Evolutionary conservation across 106 monocot genomes (phyloP), one percentile per base, ranked within the genome.

Genomic region (Dendrobium huoshanense): DNA sequence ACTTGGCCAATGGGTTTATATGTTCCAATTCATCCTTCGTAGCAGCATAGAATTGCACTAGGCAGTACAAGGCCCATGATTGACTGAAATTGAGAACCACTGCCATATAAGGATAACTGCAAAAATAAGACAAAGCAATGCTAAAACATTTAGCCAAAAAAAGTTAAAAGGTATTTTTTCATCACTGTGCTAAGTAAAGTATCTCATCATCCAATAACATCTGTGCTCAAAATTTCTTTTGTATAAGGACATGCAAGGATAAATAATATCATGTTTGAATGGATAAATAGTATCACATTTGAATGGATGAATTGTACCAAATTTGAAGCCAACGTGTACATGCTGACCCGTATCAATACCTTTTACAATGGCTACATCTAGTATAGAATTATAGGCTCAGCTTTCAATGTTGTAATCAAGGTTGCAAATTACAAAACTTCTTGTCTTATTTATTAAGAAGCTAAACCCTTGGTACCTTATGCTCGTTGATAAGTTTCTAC

Each of bases 81-180:
- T 94, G 94, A 83, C 96, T 96, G 87, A 96, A 96, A 84, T 94
- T 96, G 40, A 96, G 87, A 74, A 94, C 89, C 77, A 90, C 88
- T 45, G 93, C 90, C 82, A 96, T 89, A 75, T 96, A 96, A 22
- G 92, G 93, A 77, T 96, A 96, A 79, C 96, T 96, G 79, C 42
- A 88, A 80, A 73, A 78, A 55, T n/a, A 78, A 55, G 42, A 79
- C 47, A 79, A 72, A 64, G 24, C 0, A 45, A 72, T 55, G 22
- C 7, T 22, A 40, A 37, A 18, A 16, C 15, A 82, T 33, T 19
- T 24, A 18, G 27, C 56, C 64, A 11, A 65, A 48, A 48, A 73
- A 22, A 65, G 5, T 10, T 51, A 13, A 24, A 65, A 24, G n/a
- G 22, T 27, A 24, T 65, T 15, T 65, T 65, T 65, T 51, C 51